Evolutionary conservation across 2,329 filamentous ascomycete genomes (phyloP).

Genomic region (Purpureocillium takamizusanense): DNA sequence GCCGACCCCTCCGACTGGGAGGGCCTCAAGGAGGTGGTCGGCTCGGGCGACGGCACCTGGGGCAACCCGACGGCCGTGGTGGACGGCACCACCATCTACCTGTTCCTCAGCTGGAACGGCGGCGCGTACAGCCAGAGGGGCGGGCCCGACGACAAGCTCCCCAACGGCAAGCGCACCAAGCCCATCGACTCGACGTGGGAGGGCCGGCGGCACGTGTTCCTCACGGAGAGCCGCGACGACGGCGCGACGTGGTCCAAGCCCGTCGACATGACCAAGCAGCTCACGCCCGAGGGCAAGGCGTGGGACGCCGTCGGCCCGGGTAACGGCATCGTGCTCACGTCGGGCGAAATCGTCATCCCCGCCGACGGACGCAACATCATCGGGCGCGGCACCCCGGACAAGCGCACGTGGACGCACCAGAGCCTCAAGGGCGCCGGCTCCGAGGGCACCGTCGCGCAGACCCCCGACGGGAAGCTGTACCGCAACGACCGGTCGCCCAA

Average conservation of each 20-base stretch:
- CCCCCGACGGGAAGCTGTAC: conserved; percentile 9
- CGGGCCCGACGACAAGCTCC: conserved; percentile 8
- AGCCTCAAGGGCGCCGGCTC: conserved; percentile 6
- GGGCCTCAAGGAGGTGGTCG: conserved; percentile 13
- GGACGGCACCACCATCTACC: conserved; percentile 19
- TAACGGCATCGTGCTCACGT: conserved; percentile 10
- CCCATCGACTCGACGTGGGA: conserved; percentile 11
- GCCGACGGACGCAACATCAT: conserved; percentile 13
- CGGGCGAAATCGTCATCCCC: conserved; percentile 12
- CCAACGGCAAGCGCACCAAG: conserved; percentile 11
- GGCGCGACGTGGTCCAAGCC: conserved; percentile 14
- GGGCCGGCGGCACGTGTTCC: conserved; percentile 13
- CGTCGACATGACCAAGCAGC: conserved; percentile 11
- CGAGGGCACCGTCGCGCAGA: conserved; percentile 11
- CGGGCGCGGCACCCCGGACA: conserved; percentile 10
- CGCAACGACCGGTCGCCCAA: conserved; percentile 9
- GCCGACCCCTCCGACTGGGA: conserved; percentile 14
- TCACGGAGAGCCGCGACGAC: conserved; percentile 14
- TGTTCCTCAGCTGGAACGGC: conserved; percentile 19
- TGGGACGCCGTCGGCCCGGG: conserved; percentile 15
- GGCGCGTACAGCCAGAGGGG: conserved; percentile 17
- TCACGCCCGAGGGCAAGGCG: conserved; percentile 9
- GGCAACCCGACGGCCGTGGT: conserved; percentile 20
- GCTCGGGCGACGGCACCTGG: conserved; percentile 15
- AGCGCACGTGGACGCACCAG: conserved; percentile 11